These are phyloP conservation scores for Phytopythium vexans DNA, from an alignment of 352 stramenopile genomes.

Conservation along the genomic window DNA sequence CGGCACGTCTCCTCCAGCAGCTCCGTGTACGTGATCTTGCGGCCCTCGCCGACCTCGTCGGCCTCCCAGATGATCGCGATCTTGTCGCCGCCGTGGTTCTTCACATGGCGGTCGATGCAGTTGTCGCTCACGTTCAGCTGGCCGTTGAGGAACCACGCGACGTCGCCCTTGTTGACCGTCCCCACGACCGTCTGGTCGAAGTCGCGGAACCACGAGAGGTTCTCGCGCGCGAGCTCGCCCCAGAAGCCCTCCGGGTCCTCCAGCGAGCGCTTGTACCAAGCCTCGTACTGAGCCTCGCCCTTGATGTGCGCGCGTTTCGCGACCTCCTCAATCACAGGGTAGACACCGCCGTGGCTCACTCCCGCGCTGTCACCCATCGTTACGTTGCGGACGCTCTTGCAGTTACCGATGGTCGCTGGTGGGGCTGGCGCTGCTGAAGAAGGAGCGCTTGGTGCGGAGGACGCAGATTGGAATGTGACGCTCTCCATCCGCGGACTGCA, in stretches of 20 bases:
- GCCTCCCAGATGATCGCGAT: constrained; percentile 97
- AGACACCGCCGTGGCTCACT: constrained; percentile 22
- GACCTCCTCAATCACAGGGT: constrained; percentile 28
- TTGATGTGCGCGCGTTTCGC: constrained; percentile 49
- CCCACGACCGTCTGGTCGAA: constrained; percentile 90
- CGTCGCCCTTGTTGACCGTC: constrained; percentile 87
- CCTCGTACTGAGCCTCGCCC: constrained; percentile 53
- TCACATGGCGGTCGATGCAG: constrained; percentile 95
- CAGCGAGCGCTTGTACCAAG: constrained; percentile 77
- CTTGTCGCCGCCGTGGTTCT: constrained; percentile 24
- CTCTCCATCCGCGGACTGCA: not conserved
- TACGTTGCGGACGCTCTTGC: not conserved
- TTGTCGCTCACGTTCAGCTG: constrained; percentile 95
- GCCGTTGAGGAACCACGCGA: constrained; percentile 95
- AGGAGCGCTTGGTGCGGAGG: not conserved
- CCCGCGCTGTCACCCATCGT: constrained; percentile 26
- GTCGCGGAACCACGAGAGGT: constrained; percentile 55
- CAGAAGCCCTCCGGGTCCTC: constrained; percentile 78
- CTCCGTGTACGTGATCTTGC: constrained; percentile 48
- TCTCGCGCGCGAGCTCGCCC: constrained; percentile 82
- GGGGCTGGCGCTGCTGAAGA: not conserved
- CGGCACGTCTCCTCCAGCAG: constrained; percentile 65
- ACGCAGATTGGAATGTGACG: constrained; percentile 8
- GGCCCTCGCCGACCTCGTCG: constrained; percentile 92
- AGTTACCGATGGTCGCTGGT: constrained; percentile 24